Percentiles rank a stretch among this genome's conserved stretches.
Evolutionary conservation across 192 early-diverging fungal species (phyloP).

Genomic region (Coemansia sp.): DNA sequence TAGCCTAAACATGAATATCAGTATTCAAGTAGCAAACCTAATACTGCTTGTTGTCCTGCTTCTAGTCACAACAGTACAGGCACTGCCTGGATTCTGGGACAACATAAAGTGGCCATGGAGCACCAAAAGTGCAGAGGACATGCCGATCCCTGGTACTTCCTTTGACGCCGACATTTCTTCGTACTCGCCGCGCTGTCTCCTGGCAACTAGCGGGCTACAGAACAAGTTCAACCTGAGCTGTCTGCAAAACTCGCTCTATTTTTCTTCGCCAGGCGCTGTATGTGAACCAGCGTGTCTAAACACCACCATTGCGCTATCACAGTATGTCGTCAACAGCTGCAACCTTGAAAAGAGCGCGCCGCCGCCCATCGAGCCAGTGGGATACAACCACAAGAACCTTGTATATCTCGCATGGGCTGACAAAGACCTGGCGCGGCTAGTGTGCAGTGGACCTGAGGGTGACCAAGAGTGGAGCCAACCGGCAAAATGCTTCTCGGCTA

Average conservation of each 20-base stretch:
- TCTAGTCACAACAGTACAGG: no score
- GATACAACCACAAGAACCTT: slow-evolving; percentile 41
- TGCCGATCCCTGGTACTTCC: slow-evolving; percentile 14
- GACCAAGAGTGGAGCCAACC: slow-evolving; percentile 8
- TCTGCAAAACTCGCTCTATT: slow-evolving; percentile 31
- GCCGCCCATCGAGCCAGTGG: slow-evolving; percentile 15
- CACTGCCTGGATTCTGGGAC: not conserved
- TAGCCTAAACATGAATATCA: no score
- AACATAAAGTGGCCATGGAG: slow-evolving; percentile 38
- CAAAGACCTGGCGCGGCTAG: slow-evolving; percentile 13
- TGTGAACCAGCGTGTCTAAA: slow-evolving; percentile 32
- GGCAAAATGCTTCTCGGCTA: slow-evolving; percentile 23
- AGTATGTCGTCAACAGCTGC: slow-evolving; percentile 32
- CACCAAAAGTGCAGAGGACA: slow-evolving; percentile 18
- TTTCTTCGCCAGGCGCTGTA: slow-evolving; percentile 34
- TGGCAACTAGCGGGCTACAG: slow-evolving; percentile 11
- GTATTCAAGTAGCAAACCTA: no score
- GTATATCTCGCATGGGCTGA: slow-evolving; percentile 47
- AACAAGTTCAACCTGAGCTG: slow-evolving; percentile 26
- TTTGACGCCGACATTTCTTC: slow-evolving; percentile 35
- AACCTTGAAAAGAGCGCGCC: slow-evolving; percentile 10
- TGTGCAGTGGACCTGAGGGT: slow-evolving; percentile 26
- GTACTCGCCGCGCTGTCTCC: slow-evolving; percentile 20
- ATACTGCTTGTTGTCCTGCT: no score
- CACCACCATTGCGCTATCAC: slow-evolving; percentile 25